These are phyloP conservation scores for Torrubiella hemipterigena DNA, from an alignment of 2,329 filamentous ascomycete genomes.

Conservation along the genomic window DNA sequence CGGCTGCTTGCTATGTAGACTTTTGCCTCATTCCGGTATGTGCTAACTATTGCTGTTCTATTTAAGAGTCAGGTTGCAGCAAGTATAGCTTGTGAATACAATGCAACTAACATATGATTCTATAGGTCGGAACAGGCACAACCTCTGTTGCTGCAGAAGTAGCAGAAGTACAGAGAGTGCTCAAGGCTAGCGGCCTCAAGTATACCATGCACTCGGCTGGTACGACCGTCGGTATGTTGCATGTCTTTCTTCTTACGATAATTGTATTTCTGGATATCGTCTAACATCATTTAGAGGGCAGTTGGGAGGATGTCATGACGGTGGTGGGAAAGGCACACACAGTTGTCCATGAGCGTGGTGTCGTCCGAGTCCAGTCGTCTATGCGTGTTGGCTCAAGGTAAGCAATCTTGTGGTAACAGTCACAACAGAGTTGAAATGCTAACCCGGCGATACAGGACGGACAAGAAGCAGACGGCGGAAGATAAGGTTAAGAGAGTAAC, in stretches of 20 bases:
- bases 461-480: conserved; percentile 70
- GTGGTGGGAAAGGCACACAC: conserved; percentile 79
- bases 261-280: neutral
- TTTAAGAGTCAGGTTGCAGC: no score
- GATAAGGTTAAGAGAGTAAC: conserved; percentile 63
- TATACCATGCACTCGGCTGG: conserved; percentile 90
- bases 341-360: conserved; percentile 64
- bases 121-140: conserved; percentile 65
- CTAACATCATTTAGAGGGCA: conserved; percentile 53
- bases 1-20: conserved; percentile 68
- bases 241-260: conserved; percentile 6
- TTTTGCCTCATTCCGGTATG: conserved; percentile 80
- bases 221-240: conserved; percentile 69
- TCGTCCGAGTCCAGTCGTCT: conserved; percentile 74
- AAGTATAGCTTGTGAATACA: no score
- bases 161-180: conserved; percentile 74
- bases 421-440: conserved; percentile 3
- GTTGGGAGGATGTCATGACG: conserved; percentile 79
- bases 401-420: no score
- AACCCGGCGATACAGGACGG: conserved; percentile 42
- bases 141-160: conserved; percentile 73
- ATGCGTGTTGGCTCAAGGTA: conserved; percentile 74
- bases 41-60: conserved; percentile 7
- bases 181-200: conserved; percentile 68
- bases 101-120: neutral